Conservation (phyloP, 2,329 filamentous ascomycete species). For the Aspergillus tanneri region DNA sequence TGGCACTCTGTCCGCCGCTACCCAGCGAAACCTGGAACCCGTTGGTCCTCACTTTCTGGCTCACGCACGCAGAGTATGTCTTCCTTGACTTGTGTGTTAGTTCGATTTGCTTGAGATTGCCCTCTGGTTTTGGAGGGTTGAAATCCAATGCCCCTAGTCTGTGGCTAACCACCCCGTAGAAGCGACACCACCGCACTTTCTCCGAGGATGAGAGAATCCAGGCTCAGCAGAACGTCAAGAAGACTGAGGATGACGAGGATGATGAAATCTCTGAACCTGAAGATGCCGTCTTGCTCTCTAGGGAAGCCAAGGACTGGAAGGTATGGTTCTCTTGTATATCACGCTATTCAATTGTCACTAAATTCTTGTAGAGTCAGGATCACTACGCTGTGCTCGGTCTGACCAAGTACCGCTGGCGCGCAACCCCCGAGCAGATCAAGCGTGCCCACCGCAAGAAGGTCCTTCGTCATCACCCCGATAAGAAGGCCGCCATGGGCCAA, state of each 20-base stretch:
- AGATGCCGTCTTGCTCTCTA: constrained; percentile 85
- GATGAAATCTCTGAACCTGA: constrained; percentile 92
- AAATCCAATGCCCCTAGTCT: neutral
- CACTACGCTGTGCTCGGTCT: constrained; percentile 96
- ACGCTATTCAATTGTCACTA: constrained; percentile 9
- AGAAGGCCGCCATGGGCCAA: constrained; percentile 87
- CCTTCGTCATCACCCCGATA: constrained; percentile 96
- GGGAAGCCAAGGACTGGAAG: constrained; percentile 99
- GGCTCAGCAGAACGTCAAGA: constrained; percentile 91
- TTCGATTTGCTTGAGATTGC: neutral
- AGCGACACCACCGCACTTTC: constrained; percentile 94
- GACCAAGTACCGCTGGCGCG: constrained; percentile 86
- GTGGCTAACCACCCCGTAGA: constrained; percentile 42
- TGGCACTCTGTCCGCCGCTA: constrained; percentile 71
- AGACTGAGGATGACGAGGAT: constrained; percentile 85
- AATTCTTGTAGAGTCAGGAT: constrained; percentile 70
- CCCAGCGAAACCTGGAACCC: constrained; percentile 87
- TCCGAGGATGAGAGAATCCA: constrained; percentile 98
- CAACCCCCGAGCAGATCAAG: constrained; percentile 98
- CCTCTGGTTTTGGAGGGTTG: too few relatives aligned
- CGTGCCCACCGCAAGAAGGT: constrained; percentile 99
- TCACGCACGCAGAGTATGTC: constrained; percentile 80
- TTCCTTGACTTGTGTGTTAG: neutral
- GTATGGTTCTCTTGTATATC: constrained; percentile 48
- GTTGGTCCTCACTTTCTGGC: constrained; percentile 97